A percentile compares a stretch with the other conserved stretches of the same genome.
Evolutionary conservation across 495 filamentous ascomycete genomes (phyloP).

Genomic region (Xylaria curta): DNA sequence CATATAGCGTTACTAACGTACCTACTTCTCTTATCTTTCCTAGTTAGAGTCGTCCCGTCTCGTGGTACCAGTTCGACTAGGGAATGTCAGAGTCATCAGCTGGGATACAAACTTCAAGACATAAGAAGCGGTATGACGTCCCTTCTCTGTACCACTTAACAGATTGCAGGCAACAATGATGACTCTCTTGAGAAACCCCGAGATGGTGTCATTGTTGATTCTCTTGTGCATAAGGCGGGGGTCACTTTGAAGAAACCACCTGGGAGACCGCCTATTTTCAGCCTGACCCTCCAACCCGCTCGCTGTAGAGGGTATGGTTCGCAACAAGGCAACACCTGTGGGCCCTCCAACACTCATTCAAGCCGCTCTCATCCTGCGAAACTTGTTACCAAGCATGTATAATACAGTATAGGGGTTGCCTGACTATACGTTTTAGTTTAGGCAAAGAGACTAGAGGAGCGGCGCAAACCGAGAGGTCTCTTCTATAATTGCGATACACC

Average conservation of each 20-base stretch:
- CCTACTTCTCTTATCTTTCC: neutral
- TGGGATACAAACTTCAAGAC: neutral
- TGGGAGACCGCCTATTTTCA: neutral
- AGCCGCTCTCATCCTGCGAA: neutral
- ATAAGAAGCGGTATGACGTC: neutral
- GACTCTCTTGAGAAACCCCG: neutral
- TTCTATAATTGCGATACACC: neutral
- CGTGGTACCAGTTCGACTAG: neutral
- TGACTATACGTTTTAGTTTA: neutral
- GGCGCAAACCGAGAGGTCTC: neutral
- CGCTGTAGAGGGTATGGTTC: neutral
- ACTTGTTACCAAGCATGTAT: neutral
- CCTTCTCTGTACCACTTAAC: neutral
- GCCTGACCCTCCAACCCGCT: neutral
- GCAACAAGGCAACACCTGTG: conserved; percentile 12
- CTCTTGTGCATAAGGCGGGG: conserved; percentile 1
- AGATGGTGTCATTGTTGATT: neutral
- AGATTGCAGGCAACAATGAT: neutral
- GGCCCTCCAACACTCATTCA: neutral
- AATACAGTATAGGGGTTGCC: neutral
- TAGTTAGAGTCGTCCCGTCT: neutral
- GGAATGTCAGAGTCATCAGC: no score
- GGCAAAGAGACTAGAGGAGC: neutral
- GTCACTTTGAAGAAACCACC: neutral
- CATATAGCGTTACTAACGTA: neutral